Evolutionary conservation across 768 basidiomycete species (phyloP), one percentile per base, ranked within the genome.

Genomic region (Mycena maculata): DNA sequence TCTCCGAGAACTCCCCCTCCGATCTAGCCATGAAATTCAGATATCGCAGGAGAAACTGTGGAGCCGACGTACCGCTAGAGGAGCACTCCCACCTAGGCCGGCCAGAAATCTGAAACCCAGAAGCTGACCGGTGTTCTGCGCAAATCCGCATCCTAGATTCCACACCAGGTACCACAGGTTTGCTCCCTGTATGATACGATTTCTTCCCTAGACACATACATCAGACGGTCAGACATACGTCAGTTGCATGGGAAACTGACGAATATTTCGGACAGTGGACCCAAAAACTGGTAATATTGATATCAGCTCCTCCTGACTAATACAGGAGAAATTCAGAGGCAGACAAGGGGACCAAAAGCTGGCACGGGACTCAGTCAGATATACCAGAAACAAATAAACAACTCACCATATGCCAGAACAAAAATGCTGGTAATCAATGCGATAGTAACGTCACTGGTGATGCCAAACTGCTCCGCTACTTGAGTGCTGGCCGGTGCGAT

Each of bases 11-110:
- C 81, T 11, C 90, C 92, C 25, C 90, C 92, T 54, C 91, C 92
- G 54, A 84, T 74, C 84, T 86, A 59, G 5, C 23, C n/a, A 30
- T 9, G 12, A 11, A 56, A 52, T 27, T 49, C 11, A 20, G 39
- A 30, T 4, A 7, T 25, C 80, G 80, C 2, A 84, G 53, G 80
- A 3, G 80, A 72, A 3, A 81, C 65, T 69, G 16, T 81, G 80
- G 59, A 82, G 83, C 31, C 3, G 72, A 77, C 81, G n/a, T 68
- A 92, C 86, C 6, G 87, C 77, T 2, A 92, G 78, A 8, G 92
- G 90, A 0, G 91, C 92, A 58, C 90, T 89, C 0, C 92, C 92
- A 28, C 92, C 92, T 2, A 93, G 63, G 2, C 92, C 92, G 1
- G 91, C 78, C 2, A 93, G 76, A 68, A 93, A 87, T 22, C 92